Percentiles rank a stretch among this genome's conserved stretches.
phyloP scores from a whole-genome alignment of 2,329 filamentous ascomycete species.

The Trichoderma sp. region DNA sequence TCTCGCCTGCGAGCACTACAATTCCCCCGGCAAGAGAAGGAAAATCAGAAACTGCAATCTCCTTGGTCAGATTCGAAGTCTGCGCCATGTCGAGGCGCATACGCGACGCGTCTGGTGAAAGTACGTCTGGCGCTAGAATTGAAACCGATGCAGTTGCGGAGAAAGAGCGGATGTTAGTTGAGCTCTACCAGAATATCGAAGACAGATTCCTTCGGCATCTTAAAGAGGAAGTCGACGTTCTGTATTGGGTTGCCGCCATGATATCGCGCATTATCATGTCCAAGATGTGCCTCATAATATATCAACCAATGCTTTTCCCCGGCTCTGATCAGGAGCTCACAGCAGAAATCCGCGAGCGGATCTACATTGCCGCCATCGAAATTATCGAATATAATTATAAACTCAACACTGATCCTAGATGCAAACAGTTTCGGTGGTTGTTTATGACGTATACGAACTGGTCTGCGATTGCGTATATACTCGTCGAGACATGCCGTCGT shows the following conservation, averaged over 20 bases:
- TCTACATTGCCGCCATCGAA: constrained; percentile 74
- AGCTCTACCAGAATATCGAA: constrained; percentile 58
- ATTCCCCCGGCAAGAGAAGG: constrained; percentile 53
- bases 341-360: constrained; percentile 65
- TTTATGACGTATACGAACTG: constrained; percentile 57
- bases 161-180: constrained; percentile 53
- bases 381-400: constrained; percentile 71
- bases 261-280: constrained; percentile 72
- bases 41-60: constrained; percentile 56
- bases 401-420: constrained; percentile 61
- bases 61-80: constrained; percentile 57
- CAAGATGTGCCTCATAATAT: constrained; percentile 77
- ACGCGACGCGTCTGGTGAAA: constrained; percentile 41
- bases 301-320: constrained; percentile 71
- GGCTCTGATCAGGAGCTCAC: constrained; percentile 60
- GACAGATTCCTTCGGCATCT: constrained; percentile 58
- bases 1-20: constrained; percentile 52
- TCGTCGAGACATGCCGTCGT: constrained; percentile 52
- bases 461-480: constrained; percentile 55
- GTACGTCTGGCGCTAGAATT: constrained; percentile 36
- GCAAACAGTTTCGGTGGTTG: constrained; percentile 53
- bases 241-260: constrained; percentile 71
- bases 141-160: constrained; percentile 41
- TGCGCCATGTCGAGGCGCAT: constrained; percentile 46
- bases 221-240: constrained; percentile 51